Evolutionary conservation across 192 early-diverging fungal species (phyloP), one percentile per base, ranked within the genome.

Genomic region (Piromyces sp.): DNA sequence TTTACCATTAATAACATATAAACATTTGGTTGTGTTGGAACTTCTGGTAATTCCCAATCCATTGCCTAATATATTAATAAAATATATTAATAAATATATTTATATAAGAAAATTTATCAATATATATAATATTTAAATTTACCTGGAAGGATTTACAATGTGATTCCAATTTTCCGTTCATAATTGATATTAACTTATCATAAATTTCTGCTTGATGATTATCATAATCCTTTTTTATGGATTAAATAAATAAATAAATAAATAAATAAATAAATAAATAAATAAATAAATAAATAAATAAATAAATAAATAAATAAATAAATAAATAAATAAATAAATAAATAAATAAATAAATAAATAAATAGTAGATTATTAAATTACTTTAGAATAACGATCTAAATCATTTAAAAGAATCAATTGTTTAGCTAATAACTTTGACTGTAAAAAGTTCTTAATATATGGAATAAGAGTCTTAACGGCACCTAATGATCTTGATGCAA

Each of bases 131-230:
- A n/a, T n/a, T n/a, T n/a, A n/a, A n/a, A n/a, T 0, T 89, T 79
- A 91, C 91, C 81, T 86, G 88, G 79, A 99, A 90, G 36, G 90
- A 88, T 31, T 92, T 89, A n/a, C 92, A 88, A 83, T 98, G 96
- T 58, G 92, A 85, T 22, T 87, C 87, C 29, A 95, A 91, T 29
- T 95, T 89, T 79, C 98, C 97, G 29, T 95, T 90, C 98, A 99
- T 98, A 81, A 98, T 98, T 11, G 93, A 87, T 6, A 98, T 92
- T 28, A 99, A 87, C 82, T 99, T 99, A 36, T 86, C 83, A 81
- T 97, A 95, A 82, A 99, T 88, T 82, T 97, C 96, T 12, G 84
- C 86, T 88, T 98, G 97, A 85, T 99, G 98, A 68, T 96, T 93
- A 40, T 86, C 84, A 84, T 94, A 97, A 84, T 99, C 51, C 51